A percentile compares a stretch with the other conserved stretches of the same genome.
Conservation (phyloP, 371 early-diverging fungal species). For the Paraphysoderma sedebokerense region DNA sequence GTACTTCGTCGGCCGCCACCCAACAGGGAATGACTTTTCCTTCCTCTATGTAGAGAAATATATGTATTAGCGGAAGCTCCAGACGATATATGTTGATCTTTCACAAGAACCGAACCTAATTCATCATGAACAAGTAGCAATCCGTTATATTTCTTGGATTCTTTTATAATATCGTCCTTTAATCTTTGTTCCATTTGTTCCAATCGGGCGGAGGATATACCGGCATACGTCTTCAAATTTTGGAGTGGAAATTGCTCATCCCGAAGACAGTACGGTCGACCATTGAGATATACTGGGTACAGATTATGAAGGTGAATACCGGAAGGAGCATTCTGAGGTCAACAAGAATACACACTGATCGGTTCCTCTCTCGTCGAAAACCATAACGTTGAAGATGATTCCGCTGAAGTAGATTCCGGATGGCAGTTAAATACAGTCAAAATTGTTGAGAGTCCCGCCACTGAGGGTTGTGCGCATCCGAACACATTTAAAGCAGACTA, state of each 20-base stretch:
- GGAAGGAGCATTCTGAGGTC: not conserved
- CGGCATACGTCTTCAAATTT: conserved; percentile 44
- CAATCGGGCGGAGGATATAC: conserved; percentile 40
- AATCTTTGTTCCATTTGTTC: conserved; percentile 51
- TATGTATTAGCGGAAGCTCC: not conserved
- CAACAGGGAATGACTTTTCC: conserved; percentile 40
- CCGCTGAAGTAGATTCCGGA: not conserved
- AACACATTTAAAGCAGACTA: conserved; percentile 33
- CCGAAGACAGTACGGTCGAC: conserved; percentile 48
- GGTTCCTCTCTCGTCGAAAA: conserved; percentile 57
- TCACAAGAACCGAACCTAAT: conserved; percentile 14
- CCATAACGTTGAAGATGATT: conserved; percentile 16
- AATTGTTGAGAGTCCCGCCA: conserved; percentile 40
- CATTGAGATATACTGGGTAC: conserved; percentile 21
- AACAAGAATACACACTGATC: conserved; percentile 13
- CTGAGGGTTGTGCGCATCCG: conserved; percentile 53
- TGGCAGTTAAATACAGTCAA: conserved; percentile 29
- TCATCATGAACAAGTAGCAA: conserved; percentile 55
- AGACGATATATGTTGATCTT: not conserved
- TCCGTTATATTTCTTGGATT: conserved; percentile 26
- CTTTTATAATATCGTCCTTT: conserved; percentile 43
- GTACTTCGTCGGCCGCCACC: conserved; percentile 38
- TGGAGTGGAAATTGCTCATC: conserved; percentile 36
- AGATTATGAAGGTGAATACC: not conserved
- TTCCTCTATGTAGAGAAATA: conserved; percentile 13